A percentile compares a stretch with the other conserved stretches of the same genome.
These are phyloP conservation scores for Clavariopsis aquatica DNA, from an alignment of 495 filamentous ascomycete genomes.

Conservation along the genomic window DNA sequence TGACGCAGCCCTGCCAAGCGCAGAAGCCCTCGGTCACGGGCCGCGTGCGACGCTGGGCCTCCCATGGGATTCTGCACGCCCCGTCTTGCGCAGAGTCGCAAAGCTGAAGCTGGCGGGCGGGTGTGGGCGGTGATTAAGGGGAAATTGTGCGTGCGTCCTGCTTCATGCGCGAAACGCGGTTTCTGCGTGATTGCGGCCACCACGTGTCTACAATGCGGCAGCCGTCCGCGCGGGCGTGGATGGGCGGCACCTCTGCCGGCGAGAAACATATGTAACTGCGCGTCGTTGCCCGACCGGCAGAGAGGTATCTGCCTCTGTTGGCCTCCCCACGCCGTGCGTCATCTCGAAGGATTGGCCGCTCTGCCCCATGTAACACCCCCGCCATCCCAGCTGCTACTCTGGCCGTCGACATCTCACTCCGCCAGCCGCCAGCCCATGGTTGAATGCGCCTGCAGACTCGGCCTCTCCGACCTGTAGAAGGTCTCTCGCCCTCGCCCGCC, in stretches of 20 bases:
- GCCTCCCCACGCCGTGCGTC: slow-evolving; percentile 25
- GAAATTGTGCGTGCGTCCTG: neutral
- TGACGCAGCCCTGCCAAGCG: neutral
- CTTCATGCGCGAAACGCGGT: slow-evolving; percentile 7
- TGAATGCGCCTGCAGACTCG: slow-evolving; percentile 27
- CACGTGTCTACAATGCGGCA: slow-evolving; percentile 11
- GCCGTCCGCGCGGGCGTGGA: neutral
- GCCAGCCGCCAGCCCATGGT: slow-evolving; percentile 26
- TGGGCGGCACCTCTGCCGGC: neutral
- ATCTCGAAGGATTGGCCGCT: slow-evolving; percentile 9
- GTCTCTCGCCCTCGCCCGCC: slow-evolving; percentile 7
- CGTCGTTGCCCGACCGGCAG: neutral
- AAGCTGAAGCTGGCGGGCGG: neutral
- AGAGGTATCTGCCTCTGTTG: neutral
- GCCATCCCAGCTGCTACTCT: slow-evolving; percentile 10
- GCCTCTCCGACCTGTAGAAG: slow-evolving; percentile 17
- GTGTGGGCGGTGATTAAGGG: slow-evolving; percentile 5
- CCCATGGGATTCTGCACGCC: neutral
- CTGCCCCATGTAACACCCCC: slow-evolving; percentile 21
- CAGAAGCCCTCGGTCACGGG: neutral
- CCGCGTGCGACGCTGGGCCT: neutral
- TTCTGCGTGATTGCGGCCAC: neutral
- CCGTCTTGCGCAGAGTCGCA: slow-evolving; percentile 10
- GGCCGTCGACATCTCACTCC: slow-evolving; percentile 30
- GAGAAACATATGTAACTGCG: neutral